Conservation (phyloP, 495 filamentous ascomycete genomes). For the Trichocladium antarcticum region DNA sequence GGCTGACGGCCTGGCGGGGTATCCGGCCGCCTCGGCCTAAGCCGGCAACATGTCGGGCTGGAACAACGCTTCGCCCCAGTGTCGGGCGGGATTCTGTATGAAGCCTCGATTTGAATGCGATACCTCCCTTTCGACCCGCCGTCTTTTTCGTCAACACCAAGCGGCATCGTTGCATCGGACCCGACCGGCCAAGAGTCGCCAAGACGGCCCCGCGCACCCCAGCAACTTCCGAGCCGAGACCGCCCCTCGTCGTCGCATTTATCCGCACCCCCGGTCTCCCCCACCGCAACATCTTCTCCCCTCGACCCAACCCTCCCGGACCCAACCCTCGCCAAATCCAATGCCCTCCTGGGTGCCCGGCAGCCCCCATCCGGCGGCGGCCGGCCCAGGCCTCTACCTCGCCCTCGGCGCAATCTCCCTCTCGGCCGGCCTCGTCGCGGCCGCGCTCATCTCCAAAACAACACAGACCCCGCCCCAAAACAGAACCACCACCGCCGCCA, state of each 20-base stretch:
- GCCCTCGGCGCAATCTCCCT: slow-evolving; percentile 8
- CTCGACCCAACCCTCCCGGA: background rate
- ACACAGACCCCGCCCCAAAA: background rate
- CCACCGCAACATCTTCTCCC: background rate
- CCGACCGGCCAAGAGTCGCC: slow-evolving; percentile 2
- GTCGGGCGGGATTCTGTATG: too few species aligned
- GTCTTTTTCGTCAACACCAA: background rate
- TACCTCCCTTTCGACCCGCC: too few species aligned
- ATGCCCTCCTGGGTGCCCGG: slow-evolving; percentile 12
- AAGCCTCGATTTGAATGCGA: too few species aligned
- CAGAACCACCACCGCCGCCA: background rate
- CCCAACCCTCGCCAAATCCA: background rate
- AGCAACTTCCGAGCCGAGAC: slow-evolving; percentile 4
- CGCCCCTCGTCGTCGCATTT: too few species aligned
- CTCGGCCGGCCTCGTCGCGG: slow-evolving; percentile 5
- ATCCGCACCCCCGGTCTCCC: background rate
- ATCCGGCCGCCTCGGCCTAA: too few species aligned
- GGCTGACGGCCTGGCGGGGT: too few species aligned
- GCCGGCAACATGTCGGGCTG: too few species aligned
- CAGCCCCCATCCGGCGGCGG: background rate
- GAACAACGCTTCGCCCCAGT: too few species aligned
- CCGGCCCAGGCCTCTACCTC: slow-evolving; percentile 12
- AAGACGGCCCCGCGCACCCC: slow-evolving; percentile 7
- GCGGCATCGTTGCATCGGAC: background rate
- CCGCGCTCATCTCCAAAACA: background rate